Conservation (phyloP, 768 basidiomycete genomes). For the Serendipita sp. region DNA sequence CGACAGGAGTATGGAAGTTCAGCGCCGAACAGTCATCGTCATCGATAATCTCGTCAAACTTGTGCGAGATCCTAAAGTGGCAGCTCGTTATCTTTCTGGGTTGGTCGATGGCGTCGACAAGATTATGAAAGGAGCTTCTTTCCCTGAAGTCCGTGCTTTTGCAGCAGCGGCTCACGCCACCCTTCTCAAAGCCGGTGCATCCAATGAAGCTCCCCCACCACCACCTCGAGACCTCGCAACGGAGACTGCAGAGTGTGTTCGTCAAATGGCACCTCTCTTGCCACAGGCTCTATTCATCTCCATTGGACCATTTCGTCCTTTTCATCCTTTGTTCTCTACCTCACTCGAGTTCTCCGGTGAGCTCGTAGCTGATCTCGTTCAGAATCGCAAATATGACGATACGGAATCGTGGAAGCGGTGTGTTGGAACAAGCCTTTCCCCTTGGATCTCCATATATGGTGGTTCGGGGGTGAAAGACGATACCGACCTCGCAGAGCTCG, state of each 20-base stretch:
- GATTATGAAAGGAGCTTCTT: conserved; percentile 80
- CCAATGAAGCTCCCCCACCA: conserved; percentile 52
- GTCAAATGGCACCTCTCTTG: conserved; percentile 43
- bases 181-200: conserved; percentile 70
- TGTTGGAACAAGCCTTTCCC: conserved; percentile 50
- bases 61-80: conserved; percentile 78
- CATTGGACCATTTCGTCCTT: conserved; percentile 30
- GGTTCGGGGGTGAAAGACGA: conserved; percentile 15
- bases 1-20: conserved; percentile 91
- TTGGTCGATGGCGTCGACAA: conserved; percentile 84
- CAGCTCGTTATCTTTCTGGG: conserved; percentile 72
- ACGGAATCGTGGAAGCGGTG: conserved; percentile 48
- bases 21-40: conserved; percentile 86
- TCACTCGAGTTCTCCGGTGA: conserved; percentile 59
- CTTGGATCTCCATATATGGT: conserved; percentile 37
- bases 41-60: conserved; percentile 96
- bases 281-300: conserved; percentile 31
- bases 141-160: conserved; percentile 96
- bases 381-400: conserved; percentile 38
- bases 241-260: conserved; percentile 42
- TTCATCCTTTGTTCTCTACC: conserved; percentile 39
- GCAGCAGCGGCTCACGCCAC: conserved; percentile 69
- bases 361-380: conserved; percentile 62
- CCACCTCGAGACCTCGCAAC: conserved; percentile 50
- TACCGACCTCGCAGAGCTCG: background rate